Conservation (phyloP, 805 yeast genomes). For the Metschnikowia continentalis region DNA sequence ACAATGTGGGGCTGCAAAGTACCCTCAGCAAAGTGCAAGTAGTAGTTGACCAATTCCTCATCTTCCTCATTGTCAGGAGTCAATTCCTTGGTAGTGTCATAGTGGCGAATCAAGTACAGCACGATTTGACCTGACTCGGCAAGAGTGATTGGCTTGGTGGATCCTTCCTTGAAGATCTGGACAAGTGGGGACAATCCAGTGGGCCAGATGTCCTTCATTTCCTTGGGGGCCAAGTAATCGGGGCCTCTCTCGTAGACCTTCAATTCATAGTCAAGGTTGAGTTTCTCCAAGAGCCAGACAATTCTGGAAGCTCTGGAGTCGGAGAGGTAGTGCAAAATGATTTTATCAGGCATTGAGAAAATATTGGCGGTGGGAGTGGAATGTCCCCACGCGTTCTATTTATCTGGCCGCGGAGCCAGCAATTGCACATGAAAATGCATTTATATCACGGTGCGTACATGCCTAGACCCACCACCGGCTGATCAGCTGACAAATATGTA, state of each 20-base stretch:
- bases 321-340: constrained; percentile 26
- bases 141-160: constrained; percentile 22
- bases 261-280: constrained; percentile 30
- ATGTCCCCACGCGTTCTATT: neutral
- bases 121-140: constrained; percentile 63
- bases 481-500: too few relatives aligned
- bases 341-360: constrained; percentile 8
- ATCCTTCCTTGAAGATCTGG: constrained; percentile 13
- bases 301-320: constrained; percentile 36
- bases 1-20: constrained; percentile 23
- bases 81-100: constrained; percentile 42
- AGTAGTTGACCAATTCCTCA: constrained; percentile 20
- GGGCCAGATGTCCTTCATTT: constrained; percentile 30
- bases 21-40: constrained; percentile 25
- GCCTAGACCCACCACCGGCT: too few relatives aligned
- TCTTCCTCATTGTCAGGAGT: constrained; percentile 36
- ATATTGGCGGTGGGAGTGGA: neutral
- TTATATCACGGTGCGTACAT: neutral
- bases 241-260: constrained; percentile 26
- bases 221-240: constrained; percentile 32
- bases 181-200: constrained; percentile 35
- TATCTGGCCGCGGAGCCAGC: neutral
- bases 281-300: constrained; percentile 36
- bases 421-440: neutral
- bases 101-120: constrained; percentile 46